These are phyloP conservation scores for Harringtonia aguacate DNA, from an alignment of 2,329 filamentous ascomycete genomes.

Conservation along the genomic window DNA sequence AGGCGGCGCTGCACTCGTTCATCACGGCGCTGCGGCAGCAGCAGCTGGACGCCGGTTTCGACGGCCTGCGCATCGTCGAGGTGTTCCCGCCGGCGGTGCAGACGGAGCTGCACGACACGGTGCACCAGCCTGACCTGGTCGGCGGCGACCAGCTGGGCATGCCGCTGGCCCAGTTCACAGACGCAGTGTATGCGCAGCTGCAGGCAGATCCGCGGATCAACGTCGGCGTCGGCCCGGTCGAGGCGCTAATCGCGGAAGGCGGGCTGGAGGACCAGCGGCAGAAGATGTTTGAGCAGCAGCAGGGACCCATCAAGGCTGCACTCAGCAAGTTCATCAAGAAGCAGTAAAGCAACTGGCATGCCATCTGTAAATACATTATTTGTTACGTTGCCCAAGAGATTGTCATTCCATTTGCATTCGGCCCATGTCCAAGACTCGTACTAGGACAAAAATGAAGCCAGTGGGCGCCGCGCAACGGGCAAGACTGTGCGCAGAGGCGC, in stretches of 20 bases:
- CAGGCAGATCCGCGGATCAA: conserved; percentile 23
- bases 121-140: conserved; percentile 27
- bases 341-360: no score
- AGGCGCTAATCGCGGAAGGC: conserved; percentile 14
- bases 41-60: conserved; percentile 23
- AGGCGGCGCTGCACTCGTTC: conserved; percentile 35
- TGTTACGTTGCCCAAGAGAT: no score
- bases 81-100: conserved; percentile 28
- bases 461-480: no score
- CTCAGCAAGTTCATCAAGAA: conserved; percentile 14
- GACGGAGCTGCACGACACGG: conserved; percentile 32
- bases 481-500: no score
- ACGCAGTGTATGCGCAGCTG: conserved; percentile 27
- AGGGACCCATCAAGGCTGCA: conserved; percentile 10
- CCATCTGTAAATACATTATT: no score
- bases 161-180: conserved; percentile 31
- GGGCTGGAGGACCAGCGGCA: conserved; percentile 18
- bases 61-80: conserved; percentile 26
- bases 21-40: conserved; percentile 33
- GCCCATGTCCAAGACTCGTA: no score
- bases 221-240: conserved; percentile 23
- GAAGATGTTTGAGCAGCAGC: conserved; percentile 15
- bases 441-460: no score
- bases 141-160: conserved; percentile 33
- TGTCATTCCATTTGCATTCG: no score